phyloP scores from a whole-genome alignment of 805 yeast species.

The Spathaspora girioi region DNA sequence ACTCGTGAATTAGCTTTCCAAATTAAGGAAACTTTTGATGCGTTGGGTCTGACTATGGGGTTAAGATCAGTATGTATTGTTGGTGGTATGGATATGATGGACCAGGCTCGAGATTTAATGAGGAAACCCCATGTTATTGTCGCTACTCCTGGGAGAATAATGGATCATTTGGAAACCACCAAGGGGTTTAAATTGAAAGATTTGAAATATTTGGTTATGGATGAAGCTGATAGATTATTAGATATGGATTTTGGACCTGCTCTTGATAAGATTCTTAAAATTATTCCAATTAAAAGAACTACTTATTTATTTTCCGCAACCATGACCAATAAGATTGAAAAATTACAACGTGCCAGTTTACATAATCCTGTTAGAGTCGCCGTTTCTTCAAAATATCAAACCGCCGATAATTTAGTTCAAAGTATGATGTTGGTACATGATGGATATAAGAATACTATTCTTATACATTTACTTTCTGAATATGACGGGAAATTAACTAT shows the following conservation, averaged over 20 bases:
- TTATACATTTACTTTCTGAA: constrained; percentile 81
- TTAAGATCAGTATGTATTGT: constrained; percentile 84
- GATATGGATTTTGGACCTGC: constrained; percentile 98
- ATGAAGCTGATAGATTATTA: constrained; percentile 92
- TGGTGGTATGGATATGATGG: constrained; percentile 99
- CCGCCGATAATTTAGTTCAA: constrained; percentile 92
- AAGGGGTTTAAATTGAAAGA: constrained; percentile 82
- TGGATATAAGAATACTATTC: constrained; percentile 84
- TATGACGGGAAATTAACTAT: constrained; percentile 80
- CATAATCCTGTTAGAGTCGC: constrained; percentile 87
- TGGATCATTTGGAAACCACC: constrained; percentile 92
- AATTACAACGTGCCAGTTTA: constrained; percentile 89
- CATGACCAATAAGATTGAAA: constrained; percentile 92
- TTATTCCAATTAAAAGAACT: constrained; percentile 81
- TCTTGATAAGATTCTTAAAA: constrained; percentile 75
- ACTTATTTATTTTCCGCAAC: constrained; percentile 94
- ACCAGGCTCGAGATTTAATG: constrained; percentile 90
- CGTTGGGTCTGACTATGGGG: constrained; percentile 89
- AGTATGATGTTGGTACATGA: constrained; percentile 87
- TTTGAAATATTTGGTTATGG: constrained; percentile 83
- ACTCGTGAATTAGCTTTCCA: constrained; percentile 84
- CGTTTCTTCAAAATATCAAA: constrained; percentile 82
- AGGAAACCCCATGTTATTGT: constrained; percentile 91
- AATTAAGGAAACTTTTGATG: constrained; percentile 92
- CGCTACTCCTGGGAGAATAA: constrained; percentile 91